phyloP scores from a whole-genome alignment of 1,284 basidiomycete genomes.

The Phellinidium pouzarii region DNA sequence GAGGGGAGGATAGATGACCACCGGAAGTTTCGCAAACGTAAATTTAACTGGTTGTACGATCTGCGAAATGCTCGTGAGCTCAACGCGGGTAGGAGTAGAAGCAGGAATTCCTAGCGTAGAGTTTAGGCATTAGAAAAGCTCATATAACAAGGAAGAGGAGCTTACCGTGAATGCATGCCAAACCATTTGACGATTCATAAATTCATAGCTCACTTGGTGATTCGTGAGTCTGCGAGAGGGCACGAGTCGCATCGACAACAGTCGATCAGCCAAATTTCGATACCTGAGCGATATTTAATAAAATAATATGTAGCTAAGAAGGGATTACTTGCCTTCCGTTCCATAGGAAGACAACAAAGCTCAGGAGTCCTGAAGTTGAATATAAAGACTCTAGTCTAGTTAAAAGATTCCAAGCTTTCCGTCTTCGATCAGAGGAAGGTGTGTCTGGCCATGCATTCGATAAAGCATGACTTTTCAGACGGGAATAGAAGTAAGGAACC shows the following conservation, averaged over 20 bases:
- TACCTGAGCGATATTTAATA: conserved; percentile 46
- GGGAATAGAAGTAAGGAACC: conserved; percentile 72
- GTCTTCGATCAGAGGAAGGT: conserved; percentile 67
- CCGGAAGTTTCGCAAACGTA: conserved; percentile 2
- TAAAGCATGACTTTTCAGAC: conserved; percentile 70
- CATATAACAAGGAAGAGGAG: conserved; percentile 9
- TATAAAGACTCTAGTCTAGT: conserved; percentile 63
- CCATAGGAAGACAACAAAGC: conserved; percentile 82
- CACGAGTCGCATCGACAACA: conserved; percentile 74
- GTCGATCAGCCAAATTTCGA: conserved; percentile 77
- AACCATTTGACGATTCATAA: conserved; percentile 98
- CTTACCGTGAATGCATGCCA: conserved; percentile 97
- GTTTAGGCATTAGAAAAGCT: conserved; percentile 3
- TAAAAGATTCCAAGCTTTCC: conserved; percentile 72
- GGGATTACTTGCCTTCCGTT: conserved; percentile 64
- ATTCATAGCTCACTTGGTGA: conserved; percentile 94
- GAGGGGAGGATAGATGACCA: conserved; percentile 19
- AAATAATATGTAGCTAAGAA: not conserved
- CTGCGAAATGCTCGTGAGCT: conserved; percentile 60
- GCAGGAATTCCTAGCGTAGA: conserved; percentile 79
- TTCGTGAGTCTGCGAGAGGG: conserved; percentile 68
- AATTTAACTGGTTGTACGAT: conserved; percentile 25
- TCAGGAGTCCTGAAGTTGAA: conserved; percentile 55
- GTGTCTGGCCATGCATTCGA: conserved; percentile 87
- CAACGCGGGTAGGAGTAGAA: conserved; percentile 88